A percentile compares a stretch with the other conserved stretches of the same genome.
These are phyloP conservation scores for Tuber melanosporum DNA, from an alignment of 495 filamentous ascomycete genomes.

Conservation along the genomic window DNA sequence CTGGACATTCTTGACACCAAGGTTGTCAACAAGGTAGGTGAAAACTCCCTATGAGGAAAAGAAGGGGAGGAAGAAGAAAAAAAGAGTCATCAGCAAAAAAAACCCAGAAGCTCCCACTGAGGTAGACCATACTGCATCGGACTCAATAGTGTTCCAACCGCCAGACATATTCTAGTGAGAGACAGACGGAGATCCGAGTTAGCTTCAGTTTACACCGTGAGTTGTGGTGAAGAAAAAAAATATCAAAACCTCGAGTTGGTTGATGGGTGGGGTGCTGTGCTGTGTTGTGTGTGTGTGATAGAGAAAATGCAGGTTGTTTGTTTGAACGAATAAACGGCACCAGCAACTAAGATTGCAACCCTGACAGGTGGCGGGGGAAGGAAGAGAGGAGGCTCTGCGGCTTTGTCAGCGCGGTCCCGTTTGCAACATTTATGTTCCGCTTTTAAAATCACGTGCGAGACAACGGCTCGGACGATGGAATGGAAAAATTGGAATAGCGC, in stretches of 20 bases:
- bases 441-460: neutral
- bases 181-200: neutral
- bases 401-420: neutral
- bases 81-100: constrained; percentile 7
- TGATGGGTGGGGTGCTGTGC: neutral
- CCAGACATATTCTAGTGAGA: constrained; percentile 40
- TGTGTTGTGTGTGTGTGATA: neutral
- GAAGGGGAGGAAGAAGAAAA: constrained; percentile 6
- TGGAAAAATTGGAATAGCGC: neutral
- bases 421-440: neutral
- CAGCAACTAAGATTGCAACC: neutral
- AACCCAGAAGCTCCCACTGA: constrained; percentile 5
- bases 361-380: neutral
- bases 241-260: neutral
- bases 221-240: neutral
- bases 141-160: constrained; percentile 79
- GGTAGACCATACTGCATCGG: constrained; percentile 67
- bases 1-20: constrained; percentile 87
- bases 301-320: neutral
- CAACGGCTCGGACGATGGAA: neutral
- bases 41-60: constrained; percentile 71
- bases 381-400: neutral
- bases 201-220: neutral
- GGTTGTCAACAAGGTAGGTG: constrained; percentile 84
- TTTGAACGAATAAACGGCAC: neutral